These are phyloP conservation scores for Volvariella surrecta DNA, from an alignment of 1,284 basidiomycete genomes.

Conservation along the genomic window DNA sequence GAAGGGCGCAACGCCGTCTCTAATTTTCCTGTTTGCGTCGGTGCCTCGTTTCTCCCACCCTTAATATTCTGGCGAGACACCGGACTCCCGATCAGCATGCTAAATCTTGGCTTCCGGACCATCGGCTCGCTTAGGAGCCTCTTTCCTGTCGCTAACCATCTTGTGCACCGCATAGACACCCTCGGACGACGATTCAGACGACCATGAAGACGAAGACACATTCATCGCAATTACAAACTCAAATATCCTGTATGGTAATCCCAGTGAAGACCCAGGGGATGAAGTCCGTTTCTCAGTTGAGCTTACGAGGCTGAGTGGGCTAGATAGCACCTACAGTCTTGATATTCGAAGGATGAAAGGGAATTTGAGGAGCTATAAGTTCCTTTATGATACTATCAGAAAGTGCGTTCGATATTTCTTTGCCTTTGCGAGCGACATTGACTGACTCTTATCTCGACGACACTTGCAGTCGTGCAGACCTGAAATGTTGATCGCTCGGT, in stretches of 20 bases:
- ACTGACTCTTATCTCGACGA: neutral
- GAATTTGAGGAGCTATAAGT: constrained; percentile 83
- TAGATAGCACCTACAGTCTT: constrained; percentile 79
- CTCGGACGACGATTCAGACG: neutral
- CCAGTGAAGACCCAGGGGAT: constrained; percentile 69
- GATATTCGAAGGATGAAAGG: constrained; percentile 88
- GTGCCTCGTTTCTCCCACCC: no score
- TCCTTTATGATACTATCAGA: constrained; percentile 79
- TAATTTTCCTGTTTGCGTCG: no score
- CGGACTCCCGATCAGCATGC: no score
- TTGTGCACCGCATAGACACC: neutral
- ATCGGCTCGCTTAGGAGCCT: no score
- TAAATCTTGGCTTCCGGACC: no score
- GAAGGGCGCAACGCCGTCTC: no score
- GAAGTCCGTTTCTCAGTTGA: constrained; percentile 92
- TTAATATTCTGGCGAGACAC: no score
- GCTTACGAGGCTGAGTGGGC: constrained; percentile 74
- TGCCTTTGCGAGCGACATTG: neutral
- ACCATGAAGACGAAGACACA: neutral
- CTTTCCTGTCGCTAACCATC: no score
- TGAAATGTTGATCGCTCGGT: neutral
- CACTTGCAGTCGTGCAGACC: constrained; percentile 1
- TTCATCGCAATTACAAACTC: neutral
- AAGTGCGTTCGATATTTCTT: constrained; percentile 45
- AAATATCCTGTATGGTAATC: neutral